Base-by-base conservation (phyloP, 73 alveolate genomes). In the Paramecium bursaria region DNA sequence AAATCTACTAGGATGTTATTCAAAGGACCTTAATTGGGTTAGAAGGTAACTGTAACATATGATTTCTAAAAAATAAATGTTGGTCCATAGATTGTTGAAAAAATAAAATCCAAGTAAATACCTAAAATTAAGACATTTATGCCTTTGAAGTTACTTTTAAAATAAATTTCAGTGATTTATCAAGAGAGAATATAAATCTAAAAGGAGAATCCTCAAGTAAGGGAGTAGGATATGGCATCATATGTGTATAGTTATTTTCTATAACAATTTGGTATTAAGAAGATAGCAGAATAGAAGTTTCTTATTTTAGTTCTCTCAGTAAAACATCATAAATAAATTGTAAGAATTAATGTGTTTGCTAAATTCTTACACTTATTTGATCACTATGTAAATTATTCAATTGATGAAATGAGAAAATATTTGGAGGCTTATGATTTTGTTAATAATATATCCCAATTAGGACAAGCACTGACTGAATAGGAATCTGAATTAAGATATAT, bases 201-300 rank as follows among this genome's bases (percentile, higher is more conserved):
- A 42, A 67, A 67, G 11, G 82, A 67, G 17, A 67, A 67, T 67
- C 14, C 33, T 21, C 46, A 35, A 0, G 19, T 67, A 25, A 31
- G 50, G 10, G 82, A 67, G 33, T 42, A 67, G 44, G 82, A 67
- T 19, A 67, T 67, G 82, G 82, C 82, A 39, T 67, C 82, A 67
- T 67, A 39, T 39, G 82, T 67, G 19, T 67, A 67, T 39, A 31
- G 55, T 67, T 67, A 67, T 67, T 67, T 67, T 67, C 11, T 67
- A 39, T 35, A 31, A 67, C 44, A 67, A 21, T 79, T 53, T 54
- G 89, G 89, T 39, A 53, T 79, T 48, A 79, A 79, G 39, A 79
- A 79, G 48, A 79, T 79, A 54, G 89, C 76, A 14, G 89, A 79
- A 10, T 53, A 79, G 31, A 79, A 79, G 73, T 79, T 79, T 13